These are phyloP conservation scores for Xylariaceae sp. DNA, from an alignment of 2,329 filamentous ascomycete species.

Conservation along the genomic window DNA sequence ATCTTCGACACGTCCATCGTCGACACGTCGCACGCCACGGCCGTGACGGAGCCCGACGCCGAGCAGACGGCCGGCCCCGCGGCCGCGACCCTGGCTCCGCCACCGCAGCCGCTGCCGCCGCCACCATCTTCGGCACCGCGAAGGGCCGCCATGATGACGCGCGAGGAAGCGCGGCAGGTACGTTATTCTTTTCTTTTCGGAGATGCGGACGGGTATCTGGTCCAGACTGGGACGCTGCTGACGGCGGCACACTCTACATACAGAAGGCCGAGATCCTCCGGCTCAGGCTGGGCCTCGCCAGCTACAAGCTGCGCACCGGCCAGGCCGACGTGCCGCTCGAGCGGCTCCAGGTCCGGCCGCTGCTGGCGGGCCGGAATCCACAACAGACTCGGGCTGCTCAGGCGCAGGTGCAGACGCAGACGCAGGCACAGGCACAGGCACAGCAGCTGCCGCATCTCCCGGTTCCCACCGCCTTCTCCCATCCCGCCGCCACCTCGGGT, in stretches of 20 bases:
- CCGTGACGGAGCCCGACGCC: slow-evolving; percentile 41
- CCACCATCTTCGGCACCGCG: background rate
- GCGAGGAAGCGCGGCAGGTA: slow-evolving; percentile 47
- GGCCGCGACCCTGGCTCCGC: too few relatives aligned
- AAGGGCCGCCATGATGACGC: slow-evolving; percentile 38
- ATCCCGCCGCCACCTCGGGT: too few relatives aligned
- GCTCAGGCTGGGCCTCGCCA: slow-evolving; percentile 61
- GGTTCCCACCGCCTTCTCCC: background rate
- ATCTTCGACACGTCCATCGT: slow-evolving; percentile 41
- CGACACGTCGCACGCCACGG: slow-evolving; percentile 41
- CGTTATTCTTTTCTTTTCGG: slow-evolving; percentile 7
- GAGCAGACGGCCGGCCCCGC: slow-evolving; percentile 13
- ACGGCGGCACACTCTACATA: background rate
- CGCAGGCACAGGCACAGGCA: background rate
- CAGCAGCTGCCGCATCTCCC: background rate
- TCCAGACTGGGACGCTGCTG: background rate
- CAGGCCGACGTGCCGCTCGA: slow-evolving; percentile 60
- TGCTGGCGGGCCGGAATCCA: slow-evolving; percentile 11
- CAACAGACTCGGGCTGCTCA: slow-evolving; percentile 1
- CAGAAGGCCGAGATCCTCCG: slow-evolving; percentile 59
- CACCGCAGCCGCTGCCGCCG: background rate
- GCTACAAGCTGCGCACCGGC: slow-evolving; percentile 68
- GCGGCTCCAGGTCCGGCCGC: slow-evolving; percentile 40
- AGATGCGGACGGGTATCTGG: too few relatives aligned
- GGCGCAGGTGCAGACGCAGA: background rate